A percentile compares a stretch with the other conserved stretches of the same genome.
Evolutionary conservation across 2,329 filamentous ascomycete species (phyloP).

Genomic region (Didymella keratinophila): DNA sequence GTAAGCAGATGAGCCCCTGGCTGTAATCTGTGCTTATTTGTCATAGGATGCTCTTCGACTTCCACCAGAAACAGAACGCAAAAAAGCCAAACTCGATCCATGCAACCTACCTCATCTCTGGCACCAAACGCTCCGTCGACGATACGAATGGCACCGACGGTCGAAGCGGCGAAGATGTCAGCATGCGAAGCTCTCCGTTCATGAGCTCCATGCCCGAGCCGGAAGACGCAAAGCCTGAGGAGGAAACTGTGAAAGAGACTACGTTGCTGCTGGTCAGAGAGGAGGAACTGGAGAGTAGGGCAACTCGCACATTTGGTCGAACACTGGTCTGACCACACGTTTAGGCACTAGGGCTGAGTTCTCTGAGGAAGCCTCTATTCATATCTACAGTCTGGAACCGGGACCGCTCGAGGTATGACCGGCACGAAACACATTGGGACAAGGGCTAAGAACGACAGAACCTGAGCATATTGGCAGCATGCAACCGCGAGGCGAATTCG

Average conservation of each 20-base stretch:
- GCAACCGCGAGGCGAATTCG: slow-evolving; percentile 68
- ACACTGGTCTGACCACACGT: slow-evolving; percentile 23
- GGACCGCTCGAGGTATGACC: slow-evolving; percentile 68
- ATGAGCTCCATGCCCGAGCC: slow-evolving; percentile 71
- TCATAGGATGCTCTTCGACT: slow-evolving; percentile 83
- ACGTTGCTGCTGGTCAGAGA: slow-evolving; percentile 75
- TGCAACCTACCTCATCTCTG: slow-evolving; percentile 90
- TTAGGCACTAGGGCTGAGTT: slow-evolving; percentile 73
- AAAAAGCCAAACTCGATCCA: slow-evolving; percentile 78
- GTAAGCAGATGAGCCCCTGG: slow-evolving; percentile 58
- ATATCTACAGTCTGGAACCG: slow-evolving; percentile 85
- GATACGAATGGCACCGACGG: slow-evolving; percentile 51
- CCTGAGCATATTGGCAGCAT: slow-evolving; percentile 74
- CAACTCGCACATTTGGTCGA: neutral
- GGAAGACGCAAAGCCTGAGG: slow-evolving; percentile 40
- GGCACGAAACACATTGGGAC: slow-evolving; percentile 44
- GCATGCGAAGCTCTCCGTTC: slow-evolving; percentile 70
- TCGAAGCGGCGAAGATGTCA: slow-evolving; percentile 69
- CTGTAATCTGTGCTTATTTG: slow-evolving; percentile 25
- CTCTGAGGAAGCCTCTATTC: slow-evolving; percentile 76
- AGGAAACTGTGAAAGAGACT: slow-evolving; percentile 60
- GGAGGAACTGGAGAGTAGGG: slow-evolving; percentile 72
- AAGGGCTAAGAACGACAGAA: slow-evolving; percentile 56
- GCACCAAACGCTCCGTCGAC: slow-evolving; percentile 60
- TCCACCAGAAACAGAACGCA: slow-evolving; percentile 78